phyloP scores from a whole-genome alignment of 345 rosid genomes.

The Syzygium aromaticum region DNA sequence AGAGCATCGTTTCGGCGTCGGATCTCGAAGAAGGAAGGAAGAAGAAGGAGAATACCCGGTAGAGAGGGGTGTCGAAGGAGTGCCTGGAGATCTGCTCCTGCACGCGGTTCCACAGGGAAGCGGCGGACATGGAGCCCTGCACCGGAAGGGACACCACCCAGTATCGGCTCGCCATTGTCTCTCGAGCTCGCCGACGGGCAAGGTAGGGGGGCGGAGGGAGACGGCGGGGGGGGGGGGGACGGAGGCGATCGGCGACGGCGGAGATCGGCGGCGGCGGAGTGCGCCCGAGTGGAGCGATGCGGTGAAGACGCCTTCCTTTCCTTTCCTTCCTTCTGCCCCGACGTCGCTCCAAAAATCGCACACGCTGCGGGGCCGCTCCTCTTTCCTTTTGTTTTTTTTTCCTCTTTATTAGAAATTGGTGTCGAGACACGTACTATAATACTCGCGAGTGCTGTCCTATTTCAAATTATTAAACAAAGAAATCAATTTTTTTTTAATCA shows the following conservation, averaged over 20 bases:
- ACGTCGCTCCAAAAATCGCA: neutral
- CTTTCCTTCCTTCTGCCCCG: neutral
- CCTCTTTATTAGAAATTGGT: neutral
- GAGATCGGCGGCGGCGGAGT: neutral
- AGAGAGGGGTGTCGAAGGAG: conserved; percentile 95
- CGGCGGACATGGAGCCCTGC: conserved; percentile 63
- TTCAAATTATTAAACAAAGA: neutral
- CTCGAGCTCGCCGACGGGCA: neutral
- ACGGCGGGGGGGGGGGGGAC: neutral
- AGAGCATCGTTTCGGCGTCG: neutral
- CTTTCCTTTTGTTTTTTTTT: neutral
- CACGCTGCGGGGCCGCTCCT: neutral
- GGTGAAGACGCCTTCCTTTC: neutral
- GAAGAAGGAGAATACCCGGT: conserved; percentile 51
- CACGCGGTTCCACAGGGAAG: conserved; percentile 64
- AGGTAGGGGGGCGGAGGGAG: neutral
- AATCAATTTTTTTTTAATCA: neutral
- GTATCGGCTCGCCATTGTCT: conserved; percentile 78
- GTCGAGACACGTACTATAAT: neutral
- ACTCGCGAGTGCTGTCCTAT: neutral
- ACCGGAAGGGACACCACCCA: conserved; percentile 92
- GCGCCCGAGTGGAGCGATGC: neutral
- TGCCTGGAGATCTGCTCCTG: conserved; percentile 90
- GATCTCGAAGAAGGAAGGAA: conserved; percentile 1
- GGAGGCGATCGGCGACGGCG: neutral